These are phyloP conservation scores for Tulasnella sp. DNA, from an alignment of 768 basidiomycete species.

Conservation along the genomic window DNA sequence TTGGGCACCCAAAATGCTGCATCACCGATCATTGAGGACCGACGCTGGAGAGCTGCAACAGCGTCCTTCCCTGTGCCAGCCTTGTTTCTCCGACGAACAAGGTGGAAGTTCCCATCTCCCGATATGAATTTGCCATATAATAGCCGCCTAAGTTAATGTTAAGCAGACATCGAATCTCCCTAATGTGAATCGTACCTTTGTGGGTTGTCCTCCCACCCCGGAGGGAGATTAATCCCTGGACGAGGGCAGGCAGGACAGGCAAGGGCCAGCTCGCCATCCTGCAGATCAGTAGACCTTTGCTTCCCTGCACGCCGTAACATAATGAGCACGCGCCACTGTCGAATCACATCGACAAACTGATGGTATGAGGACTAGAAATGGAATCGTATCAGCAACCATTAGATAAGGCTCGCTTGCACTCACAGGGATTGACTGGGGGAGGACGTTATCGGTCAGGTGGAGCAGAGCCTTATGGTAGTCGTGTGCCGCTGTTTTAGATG, in stretches of 20 bases:
- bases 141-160: background rate
- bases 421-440: background rate
- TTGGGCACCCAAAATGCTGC: background rate
- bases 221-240: background rate
- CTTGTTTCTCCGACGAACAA: background rate
- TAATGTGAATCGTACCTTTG: background rate
- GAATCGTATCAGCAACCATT: background rate
- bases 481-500: background rate
- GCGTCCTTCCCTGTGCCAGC: background rate
- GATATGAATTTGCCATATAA: background rate
- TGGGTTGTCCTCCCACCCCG: background rate
- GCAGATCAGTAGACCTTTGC: background rate
- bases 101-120: background rate
- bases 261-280: background rate
- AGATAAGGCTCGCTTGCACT: too few species aligned
- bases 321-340: background rate
- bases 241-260: background rate
- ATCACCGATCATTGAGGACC: background rate
- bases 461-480: background rate
- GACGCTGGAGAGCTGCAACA: background rate
- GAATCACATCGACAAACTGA: background rate
- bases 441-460: background rate
- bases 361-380: background rate
- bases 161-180: too few species aligned
- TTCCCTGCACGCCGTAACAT: background rate